Percentiles rank a stretch among this genome's conserved stretches.
These are phyloP conservation scores for Calonectria pteridis DNA, from an alignment of 2,329 filamentous ascomycete species.

Conservation along the genomic window DNA sequence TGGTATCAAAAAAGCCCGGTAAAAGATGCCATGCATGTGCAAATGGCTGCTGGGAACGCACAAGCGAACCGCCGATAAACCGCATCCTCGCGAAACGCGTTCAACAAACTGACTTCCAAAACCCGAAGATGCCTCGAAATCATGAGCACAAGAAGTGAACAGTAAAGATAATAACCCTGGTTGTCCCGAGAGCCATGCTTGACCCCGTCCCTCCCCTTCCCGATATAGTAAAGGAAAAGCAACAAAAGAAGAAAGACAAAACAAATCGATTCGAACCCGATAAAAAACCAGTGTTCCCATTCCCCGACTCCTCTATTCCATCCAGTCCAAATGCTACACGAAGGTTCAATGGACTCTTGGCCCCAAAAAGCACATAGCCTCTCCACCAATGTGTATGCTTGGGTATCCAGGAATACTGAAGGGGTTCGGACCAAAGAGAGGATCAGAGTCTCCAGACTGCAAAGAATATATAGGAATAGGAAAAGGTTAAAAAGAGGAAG, in stretches of 20 bases:
- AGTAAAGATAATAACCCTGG: slow-evolving; percentile 32
- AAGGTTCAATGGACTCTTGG: slow-evolving; percentile 46
- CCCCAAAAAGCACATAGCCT: slow-evolving; percentile 52
- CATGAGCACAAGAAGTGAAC: slow-evolving; percentile 26
- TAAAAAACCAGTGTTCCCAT: slow-evolving; percentile 37
- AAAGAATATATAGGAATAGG: slow-evolving; percentile 31
- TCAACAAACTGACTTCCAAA: slow-evolving; percentile 38
- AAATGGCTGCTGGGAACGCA: slow-evolving; percentile 38
- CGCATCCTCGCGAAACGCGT: slow-evolving; percentile 29
- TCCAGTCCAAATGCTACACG: slow-evolving; percentile 51
- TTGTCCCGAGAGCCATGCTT: slow-evolving; percentile 35
- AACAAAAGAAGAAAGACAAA: slow-evolving; percentile 22
- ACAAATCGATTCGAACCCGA: slow-evolving; percentile 2
- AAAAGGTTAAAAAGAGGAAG: slow-evolving; percentile 31
- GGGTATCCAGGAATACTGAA: slow-evolving; percentile 52
- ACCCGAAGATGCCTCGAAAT: slow-evolving; percentile 36
- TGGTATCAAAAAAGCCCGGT: slow-evolving; percentile 48
- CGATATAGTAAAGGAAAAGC: slow-evolving; percentile 23
- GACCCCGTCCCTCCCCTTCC: slow-evolving; percentile 23
- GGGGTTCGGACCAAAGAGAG: slow-evolving; percentile 43
- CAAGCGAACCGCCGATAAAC: slow-evolving; percentile 36
- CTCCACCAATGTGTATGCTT: slow-evolving; percentile 50
- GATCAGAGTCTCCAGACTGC: slow-evolving; percentile 34
- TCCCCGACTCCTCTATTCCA: slow-evolving; percentile 56
- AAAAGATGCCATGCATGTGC: slow-evolving; percentile 42